These are phyloP conservation scores for Citrus reticulata DNA, from an alignment of 345 rosid species.

Conservation along the genomic window DNA sequence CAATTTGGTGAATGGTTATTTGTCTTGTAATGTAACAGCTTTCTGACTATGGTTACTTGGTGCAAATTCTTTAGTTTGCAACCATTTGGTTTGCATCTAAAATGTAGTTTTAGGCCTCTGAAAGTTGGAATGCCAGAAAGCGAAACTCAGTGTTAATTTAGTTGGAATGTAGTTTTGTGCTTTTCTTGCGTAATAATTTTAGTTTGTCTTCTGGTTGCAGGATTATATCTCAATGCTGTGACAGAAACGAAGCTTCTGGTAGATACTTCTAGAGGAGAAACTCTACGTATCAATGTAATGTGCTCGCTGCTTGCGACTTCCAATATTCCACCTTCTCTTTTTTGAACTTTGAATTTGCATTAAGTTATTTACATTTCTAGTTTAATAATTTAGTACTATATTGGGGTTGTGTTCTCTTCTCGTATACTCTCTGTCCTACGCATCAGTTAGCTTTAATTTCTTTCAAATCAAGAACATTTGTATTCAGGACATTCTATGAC, in stretches of 20 bases:
- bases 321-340: not conserved
- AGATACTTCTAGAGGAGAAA: slow-evolving; percentile 96
- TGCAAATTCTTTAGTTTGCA: not conserved
- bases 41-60: too few relatives aligned
- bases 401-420: not conserved
- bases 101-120: not conserved
- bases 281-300: slow-evolving; percentile 78
- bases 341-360: not conserved
- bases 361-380: slow-evolving; percentile 2
- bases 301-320: slow-evolving; percentile 6
- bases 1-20: not conserved
- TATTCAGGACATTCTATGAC: not conserved
- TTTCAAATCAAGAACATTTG: not conserved
- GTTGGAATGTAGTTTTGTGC: not conserved
- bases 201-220: slow-evolving; percentile 40
- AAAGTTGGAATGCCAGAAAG: not conserved
- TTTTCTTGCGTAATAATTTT: not conserved
- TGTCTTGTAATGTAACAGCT: not conserved
- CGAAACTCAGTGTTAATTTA: not conserved
- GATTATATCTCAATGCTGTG: slow-evolving; percentile 70
- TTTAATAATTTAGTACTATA: not conserved
- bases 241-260: slow-evolving; percentile 92
- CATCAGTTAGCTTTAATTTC: not conserved
- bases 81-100: not conserved
- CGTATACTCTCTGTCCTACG: not conserved